Evolutionary conservation across 2,329 filamentous ascomycete species (phyloP).

Genomic region (Kalaharituber pfeilii): DNA sequence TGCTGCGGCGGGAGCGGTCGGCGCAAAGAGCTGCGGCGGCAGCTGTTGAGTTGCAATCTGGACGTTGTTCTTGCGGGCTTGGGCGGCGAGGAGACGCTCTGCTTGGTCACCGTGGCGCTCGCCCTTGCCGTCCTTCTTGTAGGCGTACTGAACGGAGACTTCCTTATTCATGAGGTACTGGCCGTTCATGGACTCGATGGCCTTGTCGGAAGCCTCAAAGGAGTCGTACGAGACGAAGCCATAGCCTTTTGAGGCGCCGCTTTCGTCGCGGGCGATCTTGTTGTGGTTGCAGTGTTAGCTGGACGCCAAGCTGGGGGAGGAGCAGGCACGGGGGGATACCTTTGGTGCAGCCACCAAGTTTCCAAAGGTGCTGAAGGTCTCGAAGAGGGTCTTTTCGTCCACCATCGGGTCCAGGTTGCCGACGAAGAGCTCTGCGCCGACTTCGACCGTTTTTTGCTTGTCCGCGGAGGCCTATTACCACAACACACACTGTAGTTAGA

Average conservation of each 20-base stretch:
- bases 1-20: slow-evolving; percentile 20
- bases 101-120: slow-evolving; percentile 90
- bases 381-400: slow-evolving; percentile 88
- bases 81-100: slow-evolving; percentile 74
- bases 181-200: slow-evolving; percentile 81
- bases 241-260: slow-evolving; percentile 80
- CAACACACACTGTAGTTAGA: background rate
- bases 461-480: slow-evolving; percentile 52
- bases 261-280: slow-evolving; percentile 63
- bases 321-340: slow-evolving; percentile 31
- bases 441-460: slow-evolving; percentile 82
- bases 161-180: slow-evolving; percentile 97
- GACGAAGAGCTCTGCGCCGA: slow-evolving; percentile 91
- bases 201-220: slow-evolving; percentile 85
- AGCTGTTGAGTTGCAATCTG: slow-evolving; percentile 61
- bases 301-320: background rate
- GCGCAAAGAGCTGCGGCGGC: slow-evolving; percentile 51
- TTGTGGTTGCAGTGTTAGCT: slow-evolving; percentile 20
- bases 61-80: slow-evolving; percentile 89
- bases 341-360: slow-evolving; percentile 70
- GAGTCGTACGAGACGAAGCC: slow-evolving; percentile 86
- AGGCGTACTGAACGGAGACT: slow-evolving; percentile 90
- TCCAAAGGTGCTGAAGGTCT: slow-evolving; percentile 86
- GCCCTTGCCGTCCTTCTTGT: slow-evolving; percentile 97
- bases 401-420: slow-evolving; percentile 90